A percentile compares a stretch with the other conserved stretches of the same genome.
These are phyloP conservation scores for Penicillium subrubescens DNA, from an alignment of 495 filamentous ascomycete species.

Conservation along the genomic window DNA sequence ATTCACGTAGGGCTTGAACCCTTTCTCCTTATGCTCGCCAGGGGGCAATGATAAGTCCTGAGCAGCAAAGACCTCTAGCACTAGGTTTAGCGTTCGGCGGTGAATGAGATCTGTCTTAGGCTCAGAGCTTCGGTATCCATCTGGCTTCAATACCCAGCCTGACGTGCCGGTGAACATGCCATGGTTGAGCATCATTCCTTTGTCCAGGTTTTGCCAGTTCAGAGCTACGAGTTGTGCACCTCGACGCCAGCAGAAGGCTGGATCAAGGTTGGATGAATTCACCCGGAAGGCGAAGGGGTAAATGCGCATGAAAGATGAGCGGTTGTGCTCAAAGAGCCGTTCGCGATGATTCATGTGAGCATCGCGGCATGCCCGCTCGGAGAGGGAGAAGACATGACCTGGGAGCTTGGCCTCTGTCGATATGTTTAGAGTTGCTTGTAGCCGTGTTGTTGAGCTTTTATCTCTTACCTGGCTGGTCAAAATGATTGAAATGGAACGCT, in stretches of 20 bases:
- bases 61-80: constrained; percentile 54
- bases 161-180: constrained; percentile 82
- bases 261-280: constrained; percentile 82
- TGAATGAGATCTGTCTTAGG: constrained; percentile 23
- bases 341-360: constrained; percentile 62
- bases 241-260: constrained; percentile 79
- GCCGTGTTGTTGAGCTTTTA: no score
- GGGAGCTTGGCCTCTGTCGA: constrained; percentile 66
- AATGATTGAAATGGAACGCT: constrained; percentile 74
- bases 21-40: constrained; percentile 53
- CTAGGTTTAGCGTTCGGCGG: constrained; percentile 42
- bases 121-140: constrained; percentile 57
- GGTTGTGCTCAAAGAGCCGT: constrained; percentile 79
- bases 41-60: constrained; percentile 54
- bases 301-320: constrained; percentile 80
- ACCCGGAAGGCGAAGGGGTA: constrained; percentile 86
- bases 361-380: constrained; percentile 74
- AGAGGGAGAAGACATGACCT: constrained; percentile 84
- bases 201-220: constrained; percentile 92
- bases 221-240: constrained; percentile 91
- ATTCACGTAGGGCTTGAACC: constrained; percentile 78
- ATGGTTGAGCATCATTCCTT: constrained; percentile 94
- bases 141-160: constrained; percentile 86
- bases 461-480: constrained; percentile 56
- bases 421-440: not conserved